phyloP scores from a whole-genome alignment of 768 basidiomycete species.

The Xerocomellus chrysenteron region DNA sequence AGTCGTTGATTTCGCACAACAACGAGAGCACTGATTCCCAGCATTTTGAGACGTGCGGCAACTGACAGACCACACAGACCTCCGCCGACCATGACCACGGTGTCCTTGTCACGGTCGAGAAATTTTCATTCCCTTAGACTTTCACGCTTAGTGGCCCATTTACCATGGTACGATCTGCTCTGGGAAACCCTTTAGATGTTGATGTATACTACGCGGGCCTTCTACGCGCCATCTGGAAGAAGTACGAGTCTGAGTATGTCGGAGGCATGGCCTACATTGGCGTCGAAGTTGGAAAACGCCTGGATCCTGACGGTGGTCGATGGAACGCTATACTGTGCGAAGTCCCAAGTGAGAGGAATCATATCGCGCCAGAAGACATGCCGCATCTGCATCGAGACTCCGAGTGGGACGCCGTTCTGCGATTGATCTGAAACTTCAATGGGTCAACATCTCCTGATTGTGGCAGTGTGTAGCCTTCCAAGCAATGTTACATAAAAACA shows the following conservation, averaged over 20 bases:
- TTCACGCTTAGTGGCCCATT: conserved; percentile 29
- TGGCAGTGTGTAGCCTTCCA: no score
- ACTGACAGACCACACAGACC: conserved; percentile 55
- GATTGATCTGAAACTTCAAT: no score
- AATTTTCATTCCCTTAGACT: conserved; percentile 28
- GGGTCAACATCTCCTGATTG: no score
- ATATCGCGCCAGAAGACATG: no score
- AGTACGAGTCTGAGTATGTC: conserved; percentile 50
- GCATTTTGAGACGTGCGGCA: conserved; percentile 50
- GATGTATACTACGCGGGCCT: conserved; percentile 48
- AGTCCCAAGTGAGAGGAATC: no score
- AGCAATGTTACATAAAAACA: no score
- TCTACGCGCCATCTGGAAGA: conserved; percentile 42
- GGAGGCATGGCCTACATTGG: conserved; percentile 36
- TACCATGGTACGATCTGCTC: no score
- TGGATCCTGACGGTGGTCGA: conserved; percentile 42
- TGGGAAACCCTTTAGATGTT: conserved; percentile 45
- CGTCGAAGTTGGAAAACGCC: conserved; percentile 44
- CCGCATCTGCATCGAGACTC: no score
- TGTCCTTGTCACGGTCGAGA: conserved; percentile 39
- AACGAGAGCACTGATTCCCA: conserved; percentile 18
- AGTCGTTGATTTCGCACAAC: conserved; percentile 28
- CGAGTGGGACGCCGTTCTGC: no score
- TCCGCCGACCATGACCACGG: conserved; percentile 51
- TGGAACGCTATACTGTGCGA: conserved; percentile 14